Percentiles rank a stretch among this genome's conserved stretches.
Evolutionary conservation across 78 protist genomes (phyloP).

Genomic region (Cyanophora paradoxa): DNA sequence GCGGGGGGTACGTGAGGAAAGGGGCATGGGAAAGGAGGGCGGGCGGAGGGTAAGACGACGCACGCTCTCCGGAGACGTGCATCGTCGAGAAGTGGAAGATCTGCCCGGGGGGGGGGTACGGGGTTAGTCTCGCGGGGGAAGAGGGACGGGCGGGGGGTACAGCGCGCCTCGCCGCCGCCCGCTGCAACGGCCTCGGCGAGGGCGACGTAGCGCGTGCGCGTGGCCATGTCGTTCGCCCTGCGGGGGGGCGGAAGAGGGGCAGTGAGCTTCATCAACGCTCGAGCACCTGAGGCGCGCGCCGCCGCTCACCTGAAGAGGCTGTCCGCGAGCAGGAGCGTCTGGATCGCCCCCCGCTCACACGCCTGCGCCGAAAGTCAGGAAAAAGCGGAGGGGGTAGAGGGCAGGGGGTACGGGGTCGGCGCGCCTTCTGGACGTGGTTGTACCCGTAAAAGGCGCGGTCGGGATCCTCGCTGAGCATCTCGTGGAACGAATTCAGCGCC

Average conservation of each 20-base stretch:
- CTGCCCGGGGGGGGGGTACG: conserved; percentile 12
- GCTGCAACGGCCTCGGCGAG: conserved; percentile 67
- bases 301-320: conserved; percentile 52
- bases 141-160: background rate
- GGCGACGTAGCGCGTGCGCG: conserved; percentile 62
- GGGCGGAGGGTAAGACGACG: background rate
- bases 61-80: conserved; percentile 85
- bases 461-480: conserved; percentile 57
- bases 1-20: conserved; percentile 1
- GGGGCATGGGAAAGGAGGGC: background rate
- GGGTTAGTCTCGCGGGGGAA: background rate
- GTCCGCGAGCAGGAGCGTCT: conserved; percentile 65
- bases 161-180: conserved; percentile 47
- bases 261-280: background rate
- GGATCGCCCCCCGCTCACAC: conserved; percentile 57
- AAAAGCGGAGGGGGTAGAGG: background rate
- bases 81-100: conserved; percentile 57
- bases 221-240: conserved; percentile 19
- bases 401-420: background rate
- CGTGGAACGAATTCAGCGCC: conserved; percentile 45
- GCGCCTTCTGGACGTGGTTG: conserved; percentile 65
- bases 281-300: too few relatives aligned
- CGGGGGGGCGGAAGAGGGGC: background rate
- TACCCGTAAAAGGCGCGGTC: conserved; percentile 76
- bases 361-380: conserved; percentile 25